Evolutionary conservation across 2,329 filamentous ascomycete genomes (phyloP).

Genomic region (Alternaria sp.): DNA sequence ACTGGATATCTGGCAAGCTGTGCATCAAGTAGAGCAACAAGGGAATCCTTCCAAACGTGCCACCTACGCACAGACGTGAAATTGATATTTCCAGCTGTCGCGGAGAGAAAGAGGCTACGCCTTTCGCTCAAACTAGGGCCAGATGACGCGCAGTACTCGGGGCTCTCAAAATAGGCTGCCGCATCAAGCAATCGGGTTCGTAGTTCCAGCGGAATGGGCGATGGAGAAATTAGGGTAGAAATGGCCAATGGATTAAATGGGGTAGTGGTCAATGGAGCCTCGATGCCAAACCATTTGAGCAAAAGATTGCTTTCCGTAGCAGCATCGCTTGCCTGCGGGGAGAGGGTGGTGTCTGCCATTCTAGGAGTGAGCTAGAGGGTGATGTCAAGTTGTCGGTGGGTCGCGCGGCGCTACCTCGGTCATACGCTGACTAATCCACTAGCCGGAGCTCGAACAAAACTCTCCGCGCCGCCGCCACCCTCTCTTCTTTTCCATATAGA

Average conservation of each 20-base stretch:
- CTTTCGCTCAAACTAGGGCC: neutral
- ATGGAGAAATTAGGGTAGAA: neutral
- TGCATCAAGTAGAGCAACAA: neutral
- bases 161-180: neutral
- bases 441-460: constrained; percentile 20
- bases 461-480: constrained; percentile 13
- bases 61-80: neutral
- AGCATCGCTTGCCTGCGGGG: neutral
- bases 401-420: constrained; percentile 1
- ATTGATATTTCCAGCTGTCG: neutral
- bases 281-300: neutral
- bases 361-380: neutral
- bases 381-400: neutral
- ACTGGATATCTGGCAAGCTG: neutral
- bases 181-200: neutral
- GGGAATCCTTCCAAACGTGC: neutral
- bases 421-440: constrained; percentile 6
- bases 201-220: neutral
- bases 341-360: neutral
- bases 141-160: neutral
- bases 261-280: neutral
- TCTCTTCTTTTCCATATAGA: constrained; percentile 36
- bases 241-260: neutral
- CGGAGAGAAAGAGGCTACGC: neutral
- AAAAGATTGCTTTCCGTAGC: neutral